Base-by-base conservation (phyloP, 1,284 basidiomycete genomes). In the Ganoderma boninense region DNA sequence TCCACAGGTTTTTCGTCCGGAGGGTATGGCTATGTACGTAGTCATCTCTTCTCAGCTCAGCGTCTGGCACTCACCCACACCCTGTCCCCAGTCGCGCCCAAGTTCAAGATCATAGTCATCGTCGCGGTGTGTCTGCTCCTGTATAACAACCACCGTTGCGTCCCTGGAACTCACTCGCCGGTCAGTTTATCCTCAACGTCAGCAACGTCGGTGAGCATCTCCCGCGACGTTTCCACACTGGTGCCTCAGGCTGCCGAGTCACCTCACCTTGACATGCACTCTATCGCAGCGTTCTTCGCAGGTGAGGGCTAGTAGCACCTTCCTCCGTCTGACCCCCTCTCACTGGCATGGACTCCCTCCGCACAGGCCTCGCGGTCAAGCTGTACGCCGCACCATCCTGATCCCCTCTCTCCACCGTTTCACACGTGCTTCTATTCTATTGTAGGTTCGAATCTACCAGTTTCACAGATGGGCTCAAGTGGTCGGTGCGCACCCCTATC, bases 11-110 rank as follows among this genome's bases (percentile, higher is more conserved):
- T 49, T 69, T 69, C 35, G 68, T 61, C 0, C 64, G 68, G 6
- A 40, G 68, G n/a, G 68, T 69, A 35, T 69, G 64, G 68, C n/a
- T 69, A 1, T 62, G 68, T 69, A 40, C 38, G 67, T 40, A 38
- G 10, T 54, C 8, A 14, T 8, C 38, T 38, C 10, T 38, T 38
- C 38, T 38, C 38, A 54, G 11, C 26, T 26, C n/a, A n/a, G n/a
- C n/a, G n/a, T 54, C 3, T 23, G 4, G 2, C 2, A 20, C 13
- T 52, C 8, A 4, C 52, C 26, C 35, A 38, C 32, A 54, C 40
- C 13, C 11, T 13, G 20, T 18, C 8, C 10, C 29, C 40, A 69
- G 68, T 69, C 11, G 49, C 57, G 7, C 68, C 64, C 10, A 62
- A 65, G 64, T 69, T 62, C 60, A 54, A 46, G 18, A 2, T 20